phyloP scores from a whole-genome alignment of 768 basidiomycete species.

The Phlebiopsis flavidoalba region DNA sequence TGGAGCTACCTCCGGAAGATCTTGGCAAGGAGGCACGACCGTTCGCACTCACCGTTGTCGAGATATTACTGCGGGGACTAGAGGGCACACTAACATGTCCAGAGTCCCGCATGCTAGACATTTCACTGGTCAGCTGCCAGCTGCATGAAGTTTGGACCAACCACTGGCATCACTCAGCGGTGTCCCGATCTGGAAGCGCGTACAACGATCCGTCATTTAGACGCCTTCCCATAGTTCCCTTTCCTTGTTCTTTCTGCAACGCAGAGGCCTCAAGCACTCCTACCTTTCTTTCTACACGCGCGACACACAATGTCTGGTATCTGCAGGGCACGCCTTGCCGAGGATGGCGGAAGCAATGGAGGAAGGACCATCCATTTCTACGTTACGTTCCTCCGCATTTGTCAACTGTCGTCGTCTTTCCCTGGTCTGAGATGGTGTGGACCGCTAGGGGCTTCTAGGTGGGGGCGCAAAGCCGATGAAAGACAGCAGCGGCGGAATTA shows the following conservation, averaged over 20 bases:
- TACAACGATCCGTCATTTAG: neutral
- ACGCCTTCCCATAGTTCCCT: neutral
- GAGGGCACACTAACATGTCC: too few relatives aligned
- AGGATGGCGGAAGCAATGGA: slow-evolving; percentile 99
- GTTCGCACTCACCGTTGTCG: too few relatives aligned
- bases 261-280: slow-evolving; percentile 1
- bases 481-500: slow-evolving; percentile 87
- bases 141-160: neutral
- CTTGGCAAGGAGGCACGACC: neutral
- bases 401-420: neutral
- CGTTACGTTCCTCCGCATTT: slow-evolving; percentile 33
- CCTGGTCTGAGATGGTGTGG: neutral
- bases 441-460: slow-evolving; percentile 87
- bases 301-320: slow-evolving; percentile 72
- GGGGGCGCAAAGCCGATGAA: slow-evolving; percentile 92
- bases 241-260: slow-evolving; percentile 8
- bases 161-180: neutral
- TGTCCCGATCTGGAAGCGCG: neutral
- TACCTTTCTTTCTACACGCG: neutral
- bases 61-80: too few relatives aligned
- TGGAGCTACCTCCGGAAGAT: neutral
- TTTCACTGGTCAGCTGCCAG: neutral
- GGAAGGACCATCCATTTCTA: slow-evolving; percentile 98
- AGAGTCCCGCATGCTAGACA: too few relatives aligned
- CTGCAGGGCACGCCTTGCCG: slow-evolving; percentile 86